phyloP scores from a whole-genome alignment of 192 early-diverging fungal species.

The Coemansia sp. region DNA sequence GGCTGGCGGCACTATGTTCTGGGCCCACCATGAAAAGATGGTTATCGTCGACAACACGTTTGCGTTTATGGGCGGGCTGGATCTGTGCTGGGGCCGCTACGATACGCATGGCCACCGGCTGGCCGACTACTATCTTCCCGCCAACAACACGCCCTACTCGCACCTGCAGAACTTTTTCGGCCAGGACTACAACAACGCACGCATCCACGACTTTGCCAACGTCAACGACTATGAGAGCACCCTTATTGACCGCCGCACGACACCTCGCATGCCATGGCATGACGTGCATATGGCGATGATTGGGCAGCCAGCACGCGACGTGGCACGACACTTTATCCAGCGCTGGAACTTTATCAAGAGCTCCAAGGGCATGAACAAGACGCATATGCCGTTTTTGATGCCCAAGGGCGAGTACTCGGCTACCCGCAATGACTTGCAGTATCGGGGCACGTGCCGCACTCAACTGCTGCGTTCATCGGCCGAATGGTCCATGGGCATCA shows the following conservation, averaged over 20 bases:
- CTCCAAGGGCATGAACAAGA: slow-evolving; percentile 59
- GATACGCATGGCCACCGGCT: slow-evolving; percentile 78
- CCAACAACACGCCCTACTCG: slow-evolving; percentile 42
- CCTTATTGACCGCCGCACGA: slow-evolving; percentile 53
- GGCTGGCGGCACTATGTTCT: slow-evolving; percentile 71
- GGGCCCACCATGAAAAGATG: slow-evolving; percentile 87
- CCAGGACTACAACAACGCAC: slow-evolving; percentile 84
- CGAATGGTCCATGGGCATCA: slow-evolving; percentile 65
- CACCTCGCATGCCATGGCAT: slow-evolving; percentile 86
- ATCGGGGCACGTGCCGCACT: slow-evolving; percentile 60
- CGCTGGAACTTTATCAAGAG: slow-evolving; percentile 87
- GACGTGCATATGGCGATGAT: slow-evolving; percentile 77
- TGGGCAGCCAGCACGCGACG: slow-evolving; percentile 74
- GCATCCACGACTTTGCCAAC: slow-evolving; percentile 72
- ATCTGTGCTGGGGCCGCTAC: slow-evolving; percentile 84
- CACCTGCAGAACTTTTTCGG: slow-evolving; percentile 60
- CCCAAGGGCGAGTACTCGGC: slow-evolving; percentile 66
- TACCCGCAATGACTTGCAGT: slow-evolving; percentile 57
- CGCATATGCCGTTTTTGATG: slow-evolving; percentile 62
- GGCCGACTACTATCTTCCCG: slow-evolving; percentile 61
- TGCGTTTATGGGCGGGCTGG: slow-evolving; percentile 84
- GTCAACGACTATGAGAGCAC: slow-evolving; percentile 55
- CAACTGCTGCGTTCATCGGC: slow-evolving; percentile 68
- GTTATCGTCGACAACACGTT: slow-evolving; percentile 73
- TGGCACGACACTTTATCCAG: slow-evolving; percentile 80